Evolutionary conservation across 148 eudicot genomes (phyloP), one percentile per base, ranked within the genome.

Genomic region (Fagopyrum homotropicum): DNA sequence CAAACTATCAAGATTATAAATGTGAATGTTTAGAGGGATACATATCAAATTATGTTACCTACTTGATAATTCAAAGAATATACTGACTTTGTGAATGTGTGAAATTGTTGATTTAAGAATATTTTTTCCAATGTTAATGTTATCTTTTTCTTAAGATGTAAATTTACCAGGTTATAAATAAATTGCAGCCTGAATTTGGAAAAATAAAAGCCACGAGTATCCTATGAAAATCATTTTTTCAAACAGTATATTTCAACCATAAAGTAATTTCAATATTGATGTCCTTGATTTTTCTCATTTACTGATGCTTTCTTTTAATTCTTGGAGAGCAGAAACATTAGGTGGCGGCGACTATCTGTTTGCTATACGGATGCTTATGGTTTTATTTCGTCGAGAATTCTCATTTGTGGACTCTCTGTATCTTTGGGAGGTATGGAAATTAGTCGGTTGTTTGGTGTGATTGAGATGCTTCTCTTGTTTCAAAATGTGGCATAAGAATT

Each of bases 311-410:
- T 30, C 55, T 46, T 76, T 79, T 43, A 82, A 48, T 45, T 81
- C 60, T 79, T 79, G 80, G 83, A 72, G 46, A 75, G 72, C 97
- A 94, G 98, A 94, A 69, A 82, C 84, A 74, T 83, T 94, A 30
- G 98, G 98, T 49, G 97, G 96, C 68, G 98, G 98, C 64, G 96
- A 94, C 77, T 94, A 94, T 81, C 83, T 94, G 44, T 94, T 94
- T 83, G 98, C 98, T 81, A 81, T 95, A 78, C 85, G 99, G 49
- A 95, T 95, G 99, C 97, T 95, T 55, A 95, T 95, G 99, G 99
- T 95, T 79, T 86, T 95, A 81, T 95, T 95, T 82, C 97, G 99
- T 29, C 88, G 99, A 56, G 99, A 95, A 75, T 90, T 95, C 80
- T 92, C 99, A 61, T 95, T 95, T 81, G 87, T 89, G 19, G 99